phyloP scores from a whole-genome alignment of 2,329 filamentous ascomycete genomes.

The Pseudogymnoascus sp. region DNA sequence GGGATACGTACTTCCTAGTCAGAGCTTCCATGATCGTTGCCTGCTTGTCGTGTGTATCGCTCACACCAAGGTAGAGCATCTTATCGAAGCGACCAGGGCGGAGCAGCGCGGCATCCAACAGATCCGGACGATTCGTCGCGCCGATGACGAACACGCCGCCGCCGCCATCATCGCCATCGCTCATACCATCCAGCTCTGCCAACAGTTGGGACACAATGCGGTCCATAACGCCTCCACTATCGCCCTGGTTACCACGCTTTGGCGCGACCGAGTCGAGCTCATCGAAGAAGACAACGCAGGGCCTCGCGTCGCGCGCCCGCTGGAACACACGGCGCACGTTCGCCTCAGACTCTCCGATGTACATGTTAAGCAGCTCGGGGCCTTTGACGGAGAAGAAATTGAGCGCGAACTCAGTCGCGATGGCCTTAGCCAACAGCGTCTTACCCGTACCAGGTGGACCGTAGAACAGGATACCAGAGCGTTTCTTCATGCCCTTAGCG shows the following conservation, averaged over 20 bases:
- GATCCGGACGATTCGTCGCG: slow-evolving; percentile 88
- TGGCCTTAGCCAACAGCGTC: slow-evolving; percentile 86
- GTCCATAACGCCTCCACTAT: slow-evolving; percentile 97
- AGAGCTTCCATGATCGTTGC: slow-evolving; percentile 88
- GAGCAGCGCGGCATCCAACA: slow-evolving; percentile 82
- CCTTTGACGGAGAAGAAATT: slow-evolving; percentile 95
- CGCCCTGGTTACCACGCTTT: slow-evolving; percentile 93
- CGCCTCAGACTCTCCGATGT: slow-evolving; percentile 88
- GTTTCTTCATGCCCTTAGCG: slow-evolving; percentile 96
- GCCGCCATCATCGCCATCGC: slow-evolving; percentile 71
- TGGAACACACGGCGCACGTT: slow-evolving; percentile 88
- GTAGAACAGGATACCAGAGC: slow-evolving; percentile 87
- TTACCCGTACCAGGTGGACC: slow-evolving; percentile 88
- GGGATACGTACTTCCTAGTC: slow-evolving; percentile 73
- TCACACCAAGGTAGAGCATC: slow-evolving; percentile 95
- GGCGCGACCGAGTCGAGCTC: slow-evolving; percentile 90
- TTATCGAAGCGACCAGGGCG: slow-evolving; percentile 93
- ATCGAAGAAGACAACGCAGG: slow-evolving; percentile 90
- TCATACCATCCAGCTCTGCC: slow-evolving; percentile 96
- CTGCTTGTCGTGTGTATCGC: slow-evolving; percentile 95
- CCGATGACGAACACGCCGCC: slow-evolving; percentile 95
- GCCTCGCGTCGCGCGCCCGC: slow-evolving; percentile 73
- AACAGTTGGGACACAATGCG: slow-evolving; percentile 91
- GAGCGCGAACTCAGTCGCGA: slow-evolving; percentile 86
- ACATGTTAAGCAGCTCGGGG: slow-evolving; percentile 89